Conservation (phyloP, 2,329 filamentous ascomycete genomes). For the Fusarium nelsonii region DNA sequence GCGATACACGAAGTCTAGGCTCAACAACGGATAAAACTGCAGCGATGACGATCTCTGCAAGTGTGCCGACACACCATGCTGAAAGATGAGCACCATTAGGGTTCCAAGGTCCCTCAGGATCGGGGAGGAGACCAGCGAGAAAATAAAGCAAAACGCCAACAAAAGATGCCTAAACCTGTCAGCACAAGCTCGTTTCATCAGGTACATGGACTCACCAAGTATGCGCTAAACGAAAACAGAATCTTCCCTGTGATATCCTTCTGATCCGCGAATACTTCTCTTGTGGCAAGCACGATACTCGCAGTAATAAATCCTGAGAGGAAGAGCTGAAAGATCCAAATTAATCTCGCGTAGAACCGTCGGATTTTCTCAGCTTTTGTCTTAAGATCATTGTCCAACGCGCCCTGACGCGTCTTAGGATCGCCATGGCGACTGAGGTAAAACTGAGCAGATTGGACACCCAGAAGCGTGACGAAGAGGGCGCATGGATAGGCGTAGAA, state of each 20-base stretch:
- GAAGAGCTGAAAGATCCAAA: constrained; percentile 54
- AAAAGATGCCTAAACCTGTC: constrained; percentile 52
- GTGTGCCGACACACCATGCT: constrained; percentile 54
- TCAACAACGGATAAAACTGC: constrained; percentile 52
- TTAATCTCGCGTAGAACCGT: constrained; percentile 50
- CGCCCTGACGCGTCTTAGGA: constrained; percentile 38
- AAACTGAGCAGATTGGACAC: constrained; percentile 55
- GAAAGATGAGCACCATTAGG: constrained; percentile 53
- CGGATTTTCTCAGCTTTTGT: constrained; percentile 46
- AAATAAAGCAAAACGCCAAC: constrained; percentile 58
- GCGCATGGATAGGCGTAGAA: constrained; percentile 58
- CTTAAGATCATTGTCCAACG: constrained; percentile 48
- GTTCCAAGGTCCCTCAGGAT: constrained; percentile 60
- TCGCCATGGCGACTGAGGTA: constrained; percentile 51
- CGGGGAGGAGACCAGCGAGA: constrained; percentile 57
- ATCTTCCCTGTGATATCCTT: constrained; percentile 43
- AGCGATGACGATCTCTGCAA: constrained; percentile 55
- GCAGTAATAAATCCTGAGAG: constrained; percentile 52
- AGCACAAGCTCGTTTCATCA: neutral
- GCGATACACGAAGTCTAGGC: constrained; percentile 47
- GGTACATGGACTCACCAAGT: constrained; percentile 49
- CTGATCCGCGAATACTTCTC: constrained; percentile 50
- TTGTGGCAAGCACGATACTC: constrained; percentile 51
- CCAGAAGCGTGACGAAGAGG: constrained; percentile 54
- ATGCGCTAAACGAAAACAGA: constrained; percentile 57